phyloP scores from a whole-genome alignment of 768 basidiomycete genomes.

The Russula emetica region DNA sequence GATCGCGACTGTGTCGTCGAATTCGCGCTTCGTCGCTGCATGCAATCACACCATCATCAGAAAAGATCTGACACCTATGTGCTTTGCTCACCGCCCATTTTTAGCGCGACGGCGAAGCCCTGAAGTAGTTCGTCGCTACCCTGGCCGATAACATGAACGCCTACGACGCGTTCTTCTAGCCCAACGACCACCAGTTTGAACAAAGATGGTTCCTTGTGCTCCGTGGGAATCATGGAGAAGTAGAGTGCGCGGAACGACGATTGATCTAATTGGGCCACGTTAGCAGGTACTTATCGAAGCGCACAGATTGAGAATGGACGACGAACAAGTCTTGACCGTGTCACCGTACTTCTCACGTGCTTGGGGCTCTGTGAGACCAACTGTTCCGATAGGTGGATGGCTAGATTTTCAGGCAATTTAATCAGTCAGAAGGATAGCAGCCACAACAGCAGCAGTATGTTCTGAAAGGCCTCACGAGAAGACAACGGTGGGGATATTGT shows the following conservation, averaged over 20 bases:
- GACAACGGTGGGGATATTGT: conserved; percentile 90
- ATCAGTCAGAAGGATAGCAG: conserved; percentile 11
- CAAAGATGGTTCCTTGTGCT: conserved; percentile 91
- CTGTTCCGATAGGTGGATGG: conserved; percentile 92
- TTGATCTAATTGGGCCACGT: conserved; percentile 51
- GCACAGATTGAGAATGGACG: conserved; percentile 33
- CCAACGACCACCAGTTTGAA: conserved; percentile 90
- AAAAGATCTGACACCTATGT: not conserved
- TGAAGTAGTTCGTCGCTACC: conserved; percentile 95
- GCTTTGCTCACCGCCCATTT: conserved; percentile 71
- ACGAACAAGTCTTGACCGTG: conserved; percentile 84
- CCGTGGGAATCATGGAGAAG: conserved; percentile 85
- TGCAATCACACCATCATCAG: conserved; percentile 1
- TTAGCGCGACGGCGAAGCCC: conserved; percentile 95
- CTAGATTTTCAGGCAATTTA: conserved; percentile 38
- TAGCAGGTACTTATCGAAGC: not conserved
- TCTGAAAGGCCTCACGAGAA: conserved; percentile 69
- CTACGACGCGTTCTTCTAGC: conserved; percentile 92
- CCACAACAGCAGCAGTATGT: not conserved
- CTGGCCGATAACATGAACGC: conserved; percentile 85
- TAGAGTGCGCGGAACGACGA: conserved; percentile 80
- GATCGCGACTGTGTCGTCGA: conserved; percentile 88
- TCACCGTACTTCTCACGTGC: conserved; percentile 86
- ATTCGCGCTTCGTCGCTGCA: conserved; percentile 66
- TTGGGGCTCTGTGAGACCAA: conserved; percentile 90